These are phyloP conservation scores for Podila clonocystis DNA, from an alignment of 192 early-diverging fungal species.

Conservation along the genomic window DNA sequence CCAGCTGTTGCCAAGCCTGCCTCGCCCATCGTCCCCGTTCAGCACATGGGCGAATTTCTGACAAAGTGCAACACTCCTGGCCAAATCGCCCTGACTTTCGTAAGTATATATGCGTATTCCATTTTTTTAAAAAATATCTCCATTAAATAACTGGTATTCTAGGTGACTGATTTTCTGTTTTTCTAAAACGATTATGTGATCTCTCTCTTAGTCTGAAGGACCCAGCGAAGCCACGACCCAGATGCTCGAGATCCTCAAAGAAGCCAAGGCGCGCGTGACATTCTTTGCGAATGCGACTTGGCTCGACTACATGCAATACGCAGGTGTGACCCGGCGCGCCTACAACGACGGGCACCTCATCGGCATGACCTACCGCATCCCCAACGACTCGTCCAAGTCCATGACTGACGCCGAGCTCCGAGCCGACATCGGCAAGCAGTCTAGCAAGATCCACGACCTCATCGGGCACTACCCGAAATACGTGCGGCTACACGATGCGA, in stretches of 20 bases:
- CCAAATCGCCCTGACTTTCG: constrained; percentile 59
- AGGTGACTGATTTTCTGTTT: neutral
- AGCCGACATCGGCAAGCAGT: constrained; percentile 55
- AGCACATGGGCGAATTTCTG: constrained; percentile 49
- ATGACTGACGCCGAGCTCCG: constrained; percentile 55
- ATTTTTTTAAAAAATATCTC: constrained; percentile 4
- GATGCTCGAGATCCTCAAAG: constrained; percentile 60
- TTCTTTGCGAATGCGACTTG: constrained; percentile 65
- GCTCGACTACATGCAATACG: constrained; percentile 64
- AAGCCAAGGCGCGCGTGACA: constrained; percentile 57
- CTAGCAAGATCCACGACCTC: constrained; percentile 54
- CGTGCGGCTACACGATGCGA: constrained; percentile 56
- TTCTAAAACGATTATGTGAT: neutral
- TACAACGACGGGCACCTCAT: constrained; percentile 65
- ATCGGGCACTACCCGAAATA: constrained; percentile 63
- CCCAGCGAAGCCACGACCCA: constrained; percentile 65
- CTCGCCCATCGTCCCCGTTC: constrained; percentile 31
- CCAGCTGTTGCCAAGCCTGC: constrained; percentile 21
- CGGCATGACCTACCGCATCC: constrained; percentile 64
- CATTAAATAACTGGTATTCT: neutral
- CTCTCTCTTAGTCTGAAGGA: constrained; percentile 52
- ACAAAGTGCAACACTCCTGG: constrained; percentile 60
- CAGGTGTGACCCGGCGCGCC: constrained; percentile 59
- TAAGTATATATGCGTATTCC: constrained; percentile 8
- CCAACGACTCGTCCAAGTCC: constrained; percentile 53